Evolutionary conservation across 257 asterid genomes (phyloP), one percentile per base, ranked within the genome.

Genomic region (Oldenlandia corymbosa): DNA sequence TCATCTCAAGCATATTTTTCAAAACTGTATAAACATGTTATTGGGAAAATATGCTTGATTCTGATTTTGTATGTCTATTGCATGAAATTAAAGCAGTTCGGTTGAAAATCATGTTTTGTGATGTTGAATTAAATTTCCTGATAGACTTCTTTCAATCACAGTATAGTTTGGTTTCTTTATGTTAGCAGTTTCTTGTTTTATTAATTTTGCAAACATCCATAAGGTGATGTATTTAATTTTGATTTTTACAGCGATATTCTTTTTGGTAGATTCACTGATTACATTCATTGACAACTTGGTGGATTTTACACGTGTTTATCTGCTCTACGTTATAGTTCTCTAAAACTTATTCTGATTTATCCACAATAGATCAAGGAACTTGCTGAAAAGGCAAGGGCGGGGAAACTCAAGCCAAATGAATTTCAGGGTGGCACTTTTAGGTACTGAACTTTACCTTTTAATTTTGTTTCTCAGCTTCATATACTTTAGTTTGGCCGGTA

Each of bases 351-450:
- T 12, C 12, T 60, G 53, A 14, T 18, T 64, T 73, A 54, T 72
- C 78, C 57, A 61, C 64, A 66, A 68, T 65, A 94, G 99, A 81
- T 94, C 65, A 94, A 84, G 79, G 96, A 88, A 81, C 96, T 94
- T 71, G 97, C 99, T 80, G 97, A 87, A 76, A 90, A 83, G 70
- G 99, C 99, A 60, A 81, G 99, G 49, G 72, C 76, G 1, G 99
- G 97, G 49, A 90, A 85, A 79, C 95, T 94, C 70, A 90, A 83
- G 73, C 99, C 99, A 64, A 82, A 84, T 72, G 99, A 93, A 78
- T 94, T 86, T 80, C 99, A 88, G 82, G 97, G 99, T 45, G 99
- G 99, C 66, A 90, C 97, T 75, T 94, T 94, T 85, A 94, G 99
- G 99, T 90, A 76, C 62, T 73, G 58, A 36, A 17, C 59, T 11